These are phyloP conservation scores for Conticribra guillardii DNA, from an alignment of 108 stramenopile species.

Conservation along the genomic window DNA sequence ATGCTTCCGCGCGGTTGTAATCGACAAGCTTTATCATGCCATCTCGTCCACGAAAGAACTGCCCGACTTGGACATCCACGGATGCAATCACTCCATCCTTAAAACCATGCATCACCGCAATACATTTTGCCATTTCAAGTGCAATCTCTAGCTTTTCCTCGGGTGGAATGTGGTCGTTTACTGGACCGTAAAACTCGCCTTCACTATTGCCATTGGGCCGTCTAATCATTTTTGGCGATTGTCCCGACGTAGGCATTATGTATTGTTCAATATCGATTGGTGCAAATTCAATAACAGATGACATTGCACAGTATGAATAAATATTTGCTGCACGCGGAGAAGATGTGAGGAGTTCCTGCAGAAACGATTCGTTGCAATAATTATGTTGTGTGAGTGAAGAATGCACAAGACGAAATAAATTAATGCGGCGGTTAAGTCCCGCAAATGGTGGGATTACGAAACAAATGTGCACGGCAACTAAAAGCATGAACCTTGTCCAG, in stretches of 20 bases:
- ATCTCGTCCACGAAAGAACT: slow-evolving; percentile 61
- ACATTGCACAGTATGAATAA: slow-evolving; percentile 74
- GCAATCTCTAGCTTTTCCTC: slow-evolving; percentile 60
- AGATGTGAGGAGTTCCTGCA: slow-evolving; percentile 71
- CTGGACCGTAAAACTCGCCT: slow-evolving; percentile 11
- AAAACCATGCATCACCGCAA: slow-evolving; percentile 75
- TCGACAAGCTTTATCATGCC: slow-evolving; percentile 74
- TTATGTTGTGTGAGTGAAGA: too few species aligned
- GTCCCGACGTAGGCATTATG: slow-evolving; percentile 38
- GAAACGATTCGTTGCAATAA: too few species aligned
- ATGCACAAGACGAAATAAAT: too few species aligned
- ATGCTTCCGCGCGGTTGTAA: slow-evolving; percentile 80
- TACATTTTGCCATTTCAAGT: slow-evolving; percentile 67
- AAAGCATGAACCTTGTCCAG: too few species aligned
- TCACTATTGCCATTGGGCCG: slow-evolving; percentile 3
- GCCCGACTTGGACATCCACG: slow-evolving; percentile 69
- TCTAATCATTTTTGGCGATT: slow-evolving; percentile 21
- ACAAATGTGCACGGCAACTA: too few species aligned
- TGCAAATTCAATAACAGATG: slow-evolving; percentile 57
- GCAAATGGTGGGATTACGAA: too few species aligned
- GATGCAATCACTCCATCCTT: slow-evolving; percentile 63
- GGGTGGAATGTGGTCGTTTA: slow-evolving; percentile 55
- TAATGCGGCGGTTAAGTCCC: too few species aligned
- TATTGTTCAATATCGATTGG: slow-evolving; percentile 57
- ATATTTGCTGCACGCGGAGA: slow-evolving; percentile 71